Conservation (phyloP, 2,329 filamentous ascomycete species). For the Fonsecaea erecta region DNA sequence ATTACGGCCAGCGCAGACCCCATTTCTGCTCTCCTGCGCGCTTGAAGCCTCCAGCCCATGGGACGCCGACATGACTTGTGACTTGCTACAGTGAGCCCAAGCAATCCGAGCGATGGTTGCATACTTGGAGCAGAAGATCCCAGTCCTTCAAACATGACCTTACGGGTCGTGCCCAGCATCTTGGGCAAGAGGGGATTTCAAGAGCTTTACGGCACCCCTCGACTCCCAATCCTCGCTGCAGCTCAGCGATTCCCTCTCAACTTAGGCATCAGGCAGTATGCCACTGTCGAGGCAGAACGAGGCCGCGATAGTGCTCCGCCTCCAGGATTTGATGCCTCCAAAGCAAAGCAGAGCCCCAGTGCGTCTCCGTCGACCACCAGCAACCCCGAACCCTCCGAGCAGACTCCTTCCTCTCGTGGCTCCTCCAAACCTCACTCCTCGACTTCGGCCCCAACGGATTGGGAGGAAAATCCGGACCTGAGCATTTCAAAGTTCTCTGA, state of each 20-base stretch:
- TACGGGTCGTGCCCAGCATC: slow-evolving; percentile 35
- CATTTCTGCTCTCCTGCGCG: not conserved
- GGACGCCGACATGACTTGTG: not conserved
- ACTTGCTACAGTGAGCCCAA: not conserved
- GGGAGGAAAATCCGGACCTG: slow-evolving; percentile 76
- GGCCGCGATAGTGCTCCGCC: slow-evolving; percentile 19
- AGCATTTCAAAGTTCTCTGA: slow-evolving; percentile 75
- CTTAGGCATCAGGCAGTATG: slow-evolving; percentile 24
- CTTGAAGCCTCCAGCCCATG: not conserved
- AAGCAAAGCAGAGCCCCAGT: slow-evolving; percentile 21
- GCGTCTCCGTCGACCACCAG: slow-evolving; percentile 13
- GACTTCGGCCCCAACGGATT: slow-evolving; percentile 55
- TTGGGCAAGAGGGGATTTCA: slow-evolving; percentile 37
- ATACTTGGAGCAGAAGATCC: not conserved
- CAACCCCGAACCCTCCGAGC: slow-evolving; percentile 9
- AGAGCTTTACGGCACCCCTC: slow-evolving; percentile 32
- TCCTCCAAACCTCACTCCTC: slow-evolving; percentile 25
- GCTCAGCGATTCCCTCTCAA: slow-evolving; percentile 20
- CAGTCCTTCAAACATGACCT: slow-evolving; percentile 28
- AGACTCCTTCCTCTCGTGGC: slow-evolving; percentile 13
- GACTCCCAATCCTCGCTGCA: slow-evolving; percentile 15
- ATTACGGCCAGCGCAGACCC: not conserved
- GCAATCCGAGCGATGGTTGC: slow-evolving; percentile 15
- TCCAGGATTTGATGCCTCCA: slow-evolving; percentile 26
- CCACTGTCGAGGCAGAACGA: slow-evolving; percentile 24